Percentiles rank a stretch among this genome's conserved stretches.
phyloP scores from a whole-genome alignment of 2,329 filamentous ascomycete genomes.

The Macroventuria anomochaeta region DNA sequence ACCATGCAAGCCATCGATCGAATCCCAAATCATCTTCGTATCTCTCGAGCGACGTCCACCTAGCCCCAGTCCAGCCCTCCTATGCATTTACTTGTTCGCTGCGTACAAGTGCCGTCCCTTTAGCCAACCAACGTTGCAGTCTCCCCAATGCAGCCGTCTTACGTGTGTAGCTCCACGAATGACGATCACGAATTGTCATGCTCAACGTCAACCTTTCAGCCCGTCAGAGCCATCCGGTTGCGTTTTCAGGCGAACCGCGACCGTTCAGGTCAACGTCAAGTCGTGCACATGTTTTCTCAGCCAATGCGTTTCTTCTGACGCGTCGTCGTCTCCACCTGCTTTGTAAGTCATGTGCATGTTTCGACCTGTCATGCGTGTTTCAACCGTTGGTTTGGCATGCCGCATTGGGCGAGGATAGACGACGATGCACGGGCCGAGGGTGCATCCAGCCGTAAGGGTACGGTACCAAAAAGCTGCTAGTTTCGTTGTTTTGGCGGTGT shows the following conservation, averaged over 20 bases:
- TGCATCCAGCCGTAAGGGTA: not conserved
- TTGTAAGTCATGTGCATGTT: slow-evolving; percentile 9
- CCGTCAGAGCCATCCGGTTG: not conserved
- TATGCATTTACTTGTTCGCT: slow-evolving; percentile 6
- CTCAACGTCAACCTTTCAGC: slow-evolving; percentile 7
- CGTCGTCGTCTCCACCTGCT: slow-evolving; percentile 6
- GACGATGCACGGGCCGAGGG: slow-evolving; percentile 6
- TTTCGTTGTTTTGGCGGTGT: slow-evolving; percentile 5
- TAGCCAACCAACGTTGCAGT: slow-evolving; percentile 4
- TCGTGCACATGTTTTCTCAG: slow-evolving; percentile 2
- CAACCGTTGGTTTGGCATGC: slow-evolving; percentile 12
- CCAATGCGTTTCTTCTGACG: slow-evolving; percentile 7
- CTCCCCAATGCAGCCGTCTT: slow-evolving; percentile 6
- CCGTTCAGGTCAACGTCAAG: not conserved
- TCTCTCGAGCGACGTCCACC: slow-evolving; percentile 6
- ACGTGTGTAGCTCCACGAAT: slow-evolving; percentile 21
- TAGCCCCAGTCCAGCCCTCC: slow-evolving; percentile 5
- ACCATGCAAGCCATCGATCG: slow-evolving; percentile 18
- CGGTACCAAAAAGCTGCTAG: not conserved
- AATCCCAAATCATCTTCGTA: slow-evolving; percentile 3
- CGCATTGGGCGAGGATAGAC: slow-evolving; percentile 10
- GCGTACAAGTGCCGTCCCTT: slow-evolving; percentile 1
- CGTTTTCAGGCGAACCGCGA: slow-evolving; percentile 2
- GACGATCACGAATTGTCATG: slow-evolving; percentile 11
- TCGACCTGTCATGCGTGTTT: slow-evolving; percentile 16